These are phyloP conservation scores for Solanum hybrid DNA, from an alignment of 305 asterid genomes.

Conservation along the genomic window DNA sequence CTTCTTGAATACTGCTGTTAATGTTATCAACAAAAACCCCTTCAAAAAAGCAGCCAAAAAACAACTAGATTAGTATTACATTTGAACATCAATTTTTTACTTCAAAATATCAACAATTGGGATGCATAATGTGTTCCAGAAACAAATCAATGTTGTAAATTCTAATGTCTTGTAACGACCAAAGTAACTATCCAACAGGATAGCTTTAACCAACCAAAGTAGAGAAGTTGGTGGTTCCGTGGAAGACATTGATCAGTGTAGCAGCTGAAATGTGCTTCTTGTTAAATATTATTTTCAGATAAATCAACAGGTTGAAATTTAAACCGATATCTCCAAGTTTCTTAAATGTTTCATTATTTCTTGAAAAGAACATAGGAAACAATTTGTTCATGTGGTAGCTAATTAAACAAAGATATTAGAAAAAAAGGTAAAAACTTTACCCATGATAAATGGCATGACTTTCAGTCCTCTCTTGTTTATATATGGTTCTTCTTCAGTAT, in stretches of 20 bases:
- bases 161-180: neutral
- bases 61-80: neutral
- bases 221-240: neutral
- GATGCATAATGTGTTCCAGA: conserved; percentile 11
- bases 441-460: conserved; percentile 59
- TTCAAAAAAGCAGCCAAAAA: neutral
- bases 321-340: neutral
- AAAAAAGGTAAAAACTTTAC: neutral
- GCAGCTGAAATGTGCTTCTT: neutral
- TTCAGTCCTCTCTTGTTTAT: conserved; percentile 42
- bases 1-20: conserved; percentile 39
- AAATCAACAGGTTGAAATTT: neutral
- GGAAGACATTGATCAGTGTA: neutral
- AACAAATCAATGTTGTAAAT: conserved; percentile 38
- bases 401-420: neutral
- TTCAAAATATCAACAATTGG: neutral
- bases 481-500: neutral
- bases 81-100: neutral
- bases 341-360: neutral
- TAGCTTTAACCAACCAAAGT: too few relatives aligned
- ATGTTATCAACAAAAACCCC: conserved; percentile 29
- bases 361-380: neutral
- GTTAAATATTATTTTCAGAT: neutral
- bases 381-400: neutral
- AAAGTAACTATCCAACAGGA: neutral